Evolutionary conservation across 345 rosid genomes (phyloP).

Genomic region (Pelargonium nanum): DNA sequence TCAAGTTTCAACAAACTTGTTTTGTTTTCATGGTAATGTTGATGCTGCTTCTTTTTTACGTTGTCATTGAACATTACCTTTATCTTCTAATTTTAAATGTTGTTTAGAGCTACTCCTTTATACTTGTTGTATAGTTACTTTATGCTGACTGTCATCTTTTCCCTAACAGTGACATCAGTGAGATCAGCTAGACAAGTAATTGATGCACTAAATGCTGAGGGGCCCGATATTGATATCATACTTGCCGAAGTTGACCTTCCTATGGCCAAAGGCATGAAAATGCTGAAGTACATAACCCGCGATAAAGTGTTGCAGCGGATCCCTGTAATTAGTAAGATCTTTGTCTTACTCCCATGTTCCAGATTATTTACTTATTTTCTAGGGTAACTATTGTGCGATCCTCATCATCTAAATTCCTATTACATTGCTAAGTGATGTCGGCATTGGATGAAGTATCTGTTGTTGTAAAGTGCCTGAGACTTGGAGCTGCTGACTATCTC

Average conservation of each 20-base stretch:
- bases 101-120: neutral
- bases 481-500: conserved; percentile 49
- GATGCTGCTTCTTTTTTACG: no score
- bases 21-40: no score
- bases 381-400: neutral
- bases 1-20: no score
- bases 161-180: conserved; percentile 67
- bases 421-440: conserved; percentile 36
- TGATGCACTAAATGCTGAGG: conserved; percentile 92
- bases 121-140: neutral
- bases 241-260: conserved; percentile 98
- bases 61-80: no score
- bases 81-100: neutral
- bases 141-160: conserved; percentile 10
- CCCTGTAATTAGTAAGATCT: conserved; percentile 89
- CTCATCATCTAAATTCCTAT: conserved; percentile 7
- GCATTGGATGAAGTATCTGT: conserved; percentile 40
- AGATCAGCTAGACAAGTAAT: conserved; percentile 91
- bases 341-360: neutral
- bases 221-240: conserved; percentile 85
- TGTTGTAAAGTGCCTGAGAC: conserved; percentile 42
- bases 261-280: conserved; percentile 89
- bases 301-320: conserved; percentile 77
- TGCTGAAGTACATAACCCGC: conserved; percentile 79
- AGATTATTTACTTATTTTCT: neutral